Conservation (phyloP, 2,329 filamentous ascomycete species). For the Pseudofabraea citricarpa region DNA sequence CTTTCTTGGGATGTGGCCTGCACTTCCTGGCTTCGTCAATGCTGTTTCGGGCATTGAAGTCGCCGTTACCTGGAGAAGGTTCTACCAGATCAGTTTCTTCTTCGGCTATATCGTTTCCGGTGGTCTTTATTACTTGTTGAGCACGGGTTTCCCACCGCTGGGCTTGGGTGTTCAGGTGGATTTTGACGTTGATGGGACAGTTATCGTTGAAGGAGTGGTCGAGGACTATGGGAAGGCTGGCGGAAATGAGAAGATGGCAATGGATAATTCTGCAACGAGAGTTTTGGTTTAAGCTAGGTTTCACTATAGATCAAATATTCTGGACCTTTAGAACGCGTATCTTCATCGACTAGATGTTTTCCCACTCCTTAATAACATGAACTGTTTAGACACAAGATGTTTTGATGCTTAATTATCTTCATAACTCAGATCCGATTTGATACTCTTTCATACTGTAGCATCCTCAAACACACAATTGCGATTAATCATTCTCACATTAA, state of each 20-base stretch:
- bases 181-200: slow-evolving; percentile 8
- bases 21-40: slow-evolving; percentile 9
- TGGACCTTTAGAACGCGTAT: too few species aligned
- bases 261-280: too few species aligned
- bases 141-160: slow-evolving; percentile 1
- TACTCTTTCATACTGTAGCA: too few species aligned
- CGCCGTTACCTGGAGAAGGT: slow-evolving; percentile 4
- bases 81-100: slow-evolving; percentile 11
- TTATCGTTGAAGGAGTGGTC: background rate
- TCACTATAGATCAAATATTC: too few species aligned
- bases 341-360: too few species aligned
- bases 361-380: too few species aligned
- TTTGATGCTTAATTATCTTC: too few species aligned
- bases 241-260: background rate
- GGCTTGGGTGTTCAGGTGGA: slow-evolving; percentile 8
- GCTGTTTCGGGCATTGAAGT: slow-evolving; percentile 5
- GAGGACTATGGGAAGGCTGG: background rate
- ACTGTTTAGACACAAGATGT: too few species aligned
- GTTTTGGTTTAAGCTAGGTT: too few species aligned
- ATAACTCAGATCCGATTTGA: too few species aligned
- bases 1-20: slow-evolving; percentile 9
- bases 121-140: slow-evolving; percentile 5
- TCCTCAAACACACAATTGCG: too few species aligned
- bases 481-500: too few species aligned
- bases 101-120: slow-evolving; percentile 9